phyloP scores from a whole-genome alignment of 2,329 filamentous ascomycete species.

The Aspergillus costaricaensis region DNA sequence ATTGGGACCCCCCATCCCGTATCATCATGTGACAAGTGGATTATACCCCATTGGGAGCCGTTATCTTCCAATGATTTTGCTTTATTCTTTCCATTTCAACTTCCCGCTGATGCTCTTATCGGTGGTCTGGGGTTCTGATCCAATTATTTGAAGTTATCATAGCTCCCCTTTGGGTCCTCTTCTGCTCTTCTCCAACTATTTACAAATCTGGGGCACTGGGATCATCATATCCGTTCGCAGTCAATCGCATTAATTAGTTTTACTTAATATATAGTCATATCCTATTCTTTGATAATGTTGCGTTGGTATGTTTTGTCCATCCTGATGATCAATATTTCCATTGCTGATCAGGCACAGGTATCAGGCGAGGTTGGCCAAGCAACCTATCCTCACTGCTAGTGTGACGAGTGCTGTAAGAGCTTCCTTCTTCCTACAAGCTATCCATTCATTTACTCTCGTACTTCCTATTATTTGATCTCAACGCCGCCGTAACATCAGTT shows the following conservation, averaged over 20 bases:
- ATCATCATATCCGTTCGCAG: not conserved
- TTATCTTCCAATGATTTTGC: constrained; percentile 21
- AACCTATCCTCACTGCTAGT: constrained; percentile 86
- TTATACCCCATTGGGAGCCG: constrained; percentile 14
- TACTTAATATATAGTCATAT: too few relatives aligned
- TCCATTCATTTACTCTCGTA: not conserved
- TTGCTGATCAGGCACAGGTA: constrained; percentile 62
- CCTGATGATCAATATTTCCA: not conserved
- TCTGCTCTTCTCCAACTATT: not conserved
- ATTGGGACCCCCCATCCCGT: constrained; percentile 4
- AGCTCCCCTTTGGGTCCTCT: constrained; percentile 6
- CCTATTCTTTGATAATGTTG: constrained; percentile 29
- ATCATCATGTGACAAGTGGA: constrained; percentile 21
- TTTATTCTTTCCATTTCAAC: constrained; percentile 14
- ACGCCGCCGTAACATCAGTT: not conserved
- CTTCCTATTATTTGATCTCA: not conserved
- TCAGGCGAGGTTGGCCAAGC: constrained; percentile 74
- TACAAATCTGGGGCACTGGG: too few relatives aligned
- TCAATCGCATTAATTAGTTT: not conserved
- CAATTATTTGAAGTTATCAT: constrained; percentile 16
- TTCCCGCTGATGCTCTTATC: constrained; percentile 20
- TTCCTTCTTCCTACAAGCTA: not conserved
- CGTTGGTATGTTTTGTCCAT: constrained; percentile 34
- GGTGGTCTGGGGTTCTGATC: constrained; percentile 19
- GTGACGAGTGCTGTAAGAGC: constrained; percentile 72